These are phyloP conservation scores for Pogostemon cablin DNA, from an alignment of 257 asterid species.

Conservation along the genomic window DNA sequence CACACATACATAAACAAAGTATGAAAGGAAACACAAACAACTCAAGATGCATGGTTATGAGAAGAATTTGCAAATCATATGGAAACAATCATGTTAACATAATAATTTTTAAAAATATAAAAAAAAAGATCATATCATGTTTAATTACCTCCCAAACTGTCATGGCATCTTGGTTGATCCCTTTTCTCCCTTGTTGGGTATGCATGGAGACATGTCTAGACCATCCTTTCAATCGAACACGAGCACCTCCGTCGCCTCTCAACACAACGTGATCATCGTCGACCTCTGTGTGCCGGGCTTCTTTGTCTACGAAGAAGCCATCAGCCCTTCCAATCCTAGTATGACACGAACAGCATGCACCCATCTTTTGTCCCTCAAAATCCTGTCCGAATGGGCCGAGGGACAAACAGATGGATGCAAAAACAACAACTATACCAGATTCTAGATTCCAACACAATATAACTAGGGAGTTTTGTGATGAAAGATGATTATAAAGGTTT, in stretches of 20 bases:
- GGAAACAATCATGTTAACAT: no score
- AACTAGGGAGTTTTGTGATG: not conserved
- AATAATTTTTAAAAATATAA: no score
- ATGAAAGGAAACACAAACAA: no score
- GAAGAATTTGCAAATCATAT: no score
- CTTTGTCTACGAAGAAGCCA: constrained; percentile 37
- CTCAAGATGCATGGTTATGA: no score
- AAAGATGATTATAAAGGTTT: no score
- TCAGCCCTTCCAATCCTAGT: constrained; percentile 48
- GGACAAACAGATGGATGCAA: constrained; percentile 38
- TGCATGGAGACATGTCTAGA: constrained; percentile 66
- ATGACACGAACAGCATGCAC: constrained; percentile 89
- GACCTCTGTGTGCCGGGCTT: constrained; percentile 35
- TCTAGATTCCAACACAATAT: not conserved
- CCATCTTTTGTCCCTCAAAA: constrained; percentile 53
- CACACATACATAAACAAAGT: no score
- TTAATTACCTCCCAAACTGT: constrained; percentile 85
- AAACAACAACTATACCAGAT: constrained; percentile 7
- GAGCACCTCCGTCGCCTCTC: constrained; percentile 67
- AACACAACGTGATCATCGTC: constrained; percentile 43
- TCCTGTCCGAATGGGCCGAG: constrained; percentile 19
- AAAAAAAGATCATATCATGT: no score
- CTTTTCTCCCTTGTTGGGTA: constrained; percentile 73
- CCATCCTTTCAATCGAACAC: constrained; percentile 59
- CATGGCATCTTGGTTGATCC: constrained; percentile 88